A percentile compares a stretch with the other conserved stretches of the same genome.
Conservation (phyloP, 2,329 filamentous ascomycete genomes). For the Periconia macrospinosa region DNA sequence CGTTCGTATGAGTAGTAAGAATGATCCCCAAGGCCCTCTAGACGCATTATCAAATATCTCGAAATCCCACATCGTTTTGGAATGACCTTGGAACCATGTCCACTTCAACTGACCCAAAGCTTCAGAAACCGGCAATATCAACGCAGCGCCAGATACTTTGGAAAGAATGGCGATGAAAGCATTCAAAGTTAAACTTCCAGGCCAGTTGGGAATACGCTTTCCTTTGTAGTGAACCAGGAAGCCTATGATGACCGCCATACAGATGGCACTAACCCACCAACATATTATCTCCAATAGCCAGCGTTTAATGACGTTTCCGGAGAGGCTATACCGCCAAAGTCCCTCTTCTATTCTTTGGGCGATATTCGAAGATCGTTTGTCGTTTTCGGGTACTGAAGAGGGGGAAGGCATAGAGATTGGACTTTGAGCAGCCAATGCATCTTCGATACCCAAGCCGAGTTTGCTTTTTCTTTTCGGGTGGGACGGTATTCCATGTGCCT, state of each 20-base stretch:
- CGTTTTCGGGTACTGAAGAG: background rate
- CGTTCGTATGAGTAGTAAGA: conserved; percentile 18
- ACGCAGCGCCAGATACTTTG: conserved; percentile 28
- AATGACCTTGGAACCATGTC: conserved; percentile 34
- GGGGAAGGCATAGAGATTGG: background rate
- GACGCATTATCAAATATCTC: conserved; percentile 40
- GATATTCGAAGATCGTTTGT: conserved; percentile 12
- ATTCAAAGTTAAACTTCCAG: conserved; percentile 23
- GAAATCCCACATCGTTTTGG: conserved; percentile 38
- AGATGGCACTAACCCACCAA: conserved; percentile 27
- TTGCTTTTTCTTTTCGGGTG: background rate
- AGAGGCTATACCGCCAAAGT: conserved; percentile 18
- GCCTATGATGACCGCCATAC: conserved; percentile 23
- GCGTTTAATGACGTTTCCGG: conserved; percentile 20
- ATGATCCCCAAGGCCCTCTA: conserved; percentile 27
- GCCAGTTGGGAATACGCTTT: conserved; percentile 13
- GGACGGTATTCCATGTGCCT: too few relatives aligned
- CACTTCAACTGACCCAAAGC: conserved; percentile 40
- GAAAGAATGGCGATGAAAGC: conserved; percentile 30
- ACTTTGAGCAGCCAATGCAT: too few relatives aligned
- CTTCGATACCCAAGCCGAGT: conserved; percentile 2
- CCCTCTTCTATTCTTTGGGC: conserved; percentile 26
- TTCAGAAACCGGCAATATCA: conserved; percentile 31
- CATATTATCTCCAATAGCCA: conserved; percentile 31
- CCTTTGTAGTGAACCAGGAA: conserved; percentile 14